phyloP scores from a whole-genome alignment of 106 monocot species.

The Apostasia shenzhenica region DNA sequence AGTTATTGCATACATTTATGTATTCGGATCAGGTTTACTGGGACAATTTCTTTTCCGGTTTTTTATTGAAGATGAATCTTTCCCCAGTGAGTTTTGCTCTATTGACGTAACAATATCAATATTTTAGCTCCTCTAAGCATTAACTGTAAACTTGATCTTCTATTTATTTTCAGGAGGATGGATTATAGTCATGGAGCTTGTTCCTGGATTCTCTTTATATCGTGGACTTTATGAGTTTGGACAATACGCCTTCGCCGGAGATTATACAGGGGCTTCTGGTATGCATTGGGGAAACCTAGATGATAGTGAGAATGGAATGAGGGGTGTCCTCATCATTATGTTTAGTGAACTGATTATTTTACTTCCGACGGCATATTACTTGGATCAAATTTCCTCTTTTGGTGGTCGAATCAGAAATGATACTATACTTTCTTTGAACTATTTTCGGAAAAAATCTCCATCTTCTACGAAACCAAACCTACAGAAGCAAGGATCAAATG shows the following conservation, averaged over 20 bases:
- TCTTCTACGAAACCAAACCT: slow-evolving; percentile 18
- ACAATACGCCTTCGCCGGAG: slow-evolving; percentile 48
- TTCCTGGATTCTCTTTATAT: slow-evolving; percentile 67
- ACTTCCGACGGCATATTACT: slow-evolving; percentile 52
- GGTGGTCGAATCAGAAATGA: slow-evolving; percentile 15
- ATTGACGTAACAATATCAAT: background rate
- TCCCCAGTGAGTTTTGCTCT: slow-evolving; percentile 34
- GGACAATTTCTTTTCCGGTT: slow-evolving; percentile 28
- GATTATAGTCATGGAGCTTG: slow-evolving; percentile 52
- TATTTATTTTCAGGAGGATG: slow-evolving; percentile 31
- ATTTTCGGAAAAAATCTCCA: slow-evolving; percentile 17
- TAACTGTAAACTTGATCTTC: background rate
- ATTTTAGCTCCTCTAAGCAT: background rate
- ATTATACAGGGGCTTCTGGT: slow-evolving; percentile 39
- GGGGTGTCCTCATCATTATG: slow-evolving; percentile 51
- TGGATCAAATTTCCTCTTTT: slow-evolving; percentile 31
- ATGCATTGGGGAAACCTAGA: slow-evolving; percentile 62
- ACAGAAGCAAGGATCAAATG: slow-evolving; percentile 35
- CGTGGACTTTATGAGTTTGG: slow-evolving; percentile 71
- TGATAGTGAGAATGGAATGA: slow-evolving; percentile 61
- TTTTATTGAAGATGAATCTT: slow-evolving; percentile 37
- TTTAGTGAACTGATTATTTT: slow-evolving; percentile 51
- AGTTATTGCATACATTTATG: slow-evolving; percentile 52
- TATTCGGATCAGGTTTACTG: slow-evolving; percentile 50
- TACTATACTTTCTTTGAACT: slow-evolving; percentile 26